Conservation (phyloP, 352 stramenopile genomes). For the Phytopythium montanum region DNA sequence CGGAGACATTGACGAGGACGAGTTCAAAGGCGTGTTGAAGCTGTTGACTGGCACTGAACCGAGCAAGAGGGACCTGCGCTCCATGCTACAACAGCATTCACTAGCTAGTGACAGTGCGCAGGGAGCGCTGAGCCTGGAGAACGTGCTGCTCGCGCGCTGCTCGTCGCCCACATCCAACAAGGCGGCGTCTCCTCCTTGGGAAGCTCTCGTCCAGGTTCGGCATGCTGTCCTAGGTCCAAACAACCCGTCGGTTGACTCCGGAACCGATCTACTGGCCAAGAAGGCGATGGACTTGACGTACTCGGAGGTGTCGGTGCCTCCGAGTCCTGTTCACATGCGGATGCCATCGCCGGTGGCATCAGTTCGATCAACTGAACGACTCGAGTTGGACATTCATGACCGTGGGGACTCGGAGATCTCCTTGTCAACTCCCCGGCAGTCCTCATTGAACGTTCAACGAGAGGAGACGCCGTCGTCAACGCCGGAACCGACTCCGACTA, state of each 20-base stretch:
- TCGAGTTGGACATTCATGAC: not conserved
- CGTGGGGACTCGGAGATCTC: not conserved
- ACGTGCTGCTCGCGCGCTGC: constrained; percentile 69
- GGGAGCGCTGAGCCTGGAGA: constrained; percentile 59
- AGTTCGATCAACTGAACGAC: not conserved
- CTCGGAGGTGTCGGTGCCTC: not conserved
- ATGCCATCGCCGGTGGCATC: constrained; percentile 4
- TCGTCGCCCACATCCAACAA: constrained; percentile 70
- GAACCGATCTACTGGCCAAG: not conserved
- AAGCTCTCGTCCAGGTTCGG: constrained; percentile 68
- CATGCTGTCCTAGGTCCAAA: constrained; percentile 38
- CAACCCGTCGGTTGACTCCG: not conserved
- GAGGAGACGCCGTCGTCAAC: not conserved
- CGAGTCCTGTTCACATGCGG: not conserved
- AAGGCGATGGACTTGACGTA: not conserved
- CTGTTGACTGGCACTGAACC: constrained; percentile 65
- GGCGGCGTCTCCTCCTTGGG: constrained; percentile 61
- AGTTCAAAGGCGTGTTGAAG: constrained; percentile 78
- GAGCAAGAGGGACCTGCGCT: constrained; percentile 69
- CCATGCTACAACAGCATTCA: constrained; percentile 59
- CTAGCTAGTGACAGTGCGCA: constrained; percentile 43
- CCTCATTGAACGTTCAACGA: not conserved
- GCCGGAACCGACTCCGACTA: not conserved
- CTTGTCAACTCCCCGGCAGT: not conserved
- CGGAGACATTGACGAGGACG: constrained; percentile 66